A percentile compares a stretch with the other conserved stretches of the same genome.
Conservation (phyloP, 2,329 filamentous ascomycete species). For the Fusarium anthophilum region DNA sequence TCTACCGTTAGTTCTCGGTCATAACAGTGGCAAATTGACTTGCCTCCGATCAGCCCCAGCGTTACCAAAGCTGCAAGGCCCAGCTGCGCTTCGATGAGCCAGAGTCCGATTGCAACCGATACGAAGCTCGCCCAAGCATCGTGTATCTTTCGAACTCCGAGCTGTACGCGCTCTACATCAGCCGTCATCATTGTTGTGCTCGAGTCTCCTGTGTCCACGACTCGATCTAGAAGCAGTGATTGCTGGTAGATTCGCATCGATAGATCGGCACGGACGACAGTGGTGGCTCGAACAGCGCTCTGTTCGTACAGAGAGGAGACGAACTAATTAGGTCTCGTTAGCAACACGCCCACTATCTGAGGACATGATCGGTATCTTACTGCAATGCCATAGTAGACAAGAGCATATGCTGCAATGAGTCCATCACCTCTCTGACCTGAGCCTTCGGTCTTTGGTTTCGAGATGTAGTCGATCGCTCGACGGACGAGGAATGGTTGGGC, state of each 20-base stretch:
- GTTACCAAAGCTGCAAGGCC: not conserved
- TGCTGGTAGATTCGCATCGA: not conserved
- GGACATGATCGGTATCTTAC: fast-evolving
- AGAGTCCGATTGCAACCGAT: not conserved
- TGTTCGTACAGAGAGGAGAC: not conserved
- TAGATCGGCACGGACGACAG: not conserved
- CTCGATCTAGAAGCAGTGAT: not conserved
- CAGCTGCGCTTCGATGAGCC: not conserved
- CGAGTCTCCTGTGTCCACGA: not conserved
- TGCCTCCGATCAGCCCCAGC: not conserved
- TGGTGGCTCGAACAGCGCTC: not conserved
- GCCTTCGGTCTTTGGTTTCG: not conserved
- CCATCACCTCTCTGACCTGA: not conserved
- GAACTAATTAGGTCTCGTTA: fast-evolving
- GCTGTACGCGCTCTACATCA: not conserved
- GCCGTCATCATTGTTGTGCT: not conserved
- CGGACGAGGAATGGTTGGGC: not conserved
- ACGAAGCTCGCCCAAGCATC: not conserved
- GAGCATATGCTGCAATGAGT: not conserved
- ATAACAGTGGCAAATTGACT: not conserved
- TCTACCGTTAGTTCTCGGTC: not conserved
- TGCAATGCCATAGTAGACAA: not conserved
- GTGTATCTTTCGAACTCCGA: not conserved
- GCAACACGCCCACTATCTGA: fast-evolving
- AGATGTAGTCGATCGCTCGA: not conserved